Evolutionary conservation across 768 basidiomycete genomes (phyloP).

Genomic region (Pleurotus pulmonarius): DNA sequence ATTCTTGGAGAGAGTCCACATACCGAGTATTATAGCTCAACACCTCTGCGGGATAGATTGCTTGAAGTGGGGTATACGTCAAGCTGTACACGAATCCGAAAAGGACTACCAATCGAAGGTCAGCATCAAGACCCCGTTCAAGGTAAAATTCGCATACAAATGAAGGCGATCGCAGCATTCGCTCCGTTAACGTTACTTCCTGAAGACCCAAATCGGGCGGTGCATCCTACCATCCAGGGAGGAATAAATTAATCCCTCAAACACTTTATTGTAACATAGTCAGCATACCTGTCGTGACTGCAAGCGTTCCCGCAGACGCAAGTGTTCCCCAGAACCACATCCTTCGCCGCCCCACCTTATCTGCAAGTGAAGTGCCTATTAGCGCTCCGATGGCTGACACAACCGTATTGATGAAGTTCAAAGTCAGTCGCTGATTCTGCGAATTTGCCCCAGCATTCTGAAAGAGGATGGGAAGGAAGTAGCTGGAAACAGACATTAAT

Average conservation of each 20-base stretch:
- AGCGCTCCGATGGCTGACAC: conserved; percentile 36
- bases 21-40: conserved; percentile 50
- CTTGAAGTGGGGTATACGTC: conserved; percentile 59
- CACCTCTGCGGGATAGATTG: conserved; percentile 52
- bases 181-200: conserved; percentile 34
- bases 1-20: background rate
- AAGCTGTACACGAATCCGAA: conserved; percentile 53
- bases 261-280: background rate
- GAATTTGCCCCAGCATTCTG: conserved; percentile 33
- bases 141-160: conserved; percentile 28
- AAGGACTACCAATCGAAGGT: conserved; percentile 28
- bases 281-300: conserved; percentile 34
- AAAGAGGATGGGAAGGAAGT: conserved; percentile 41
- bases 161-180: conserved; percentile 41
- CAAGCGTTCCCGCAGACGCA: conserved; percentile 31
- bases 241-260: background rate
- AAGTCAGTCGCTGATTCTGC: conserved; percentile 33
- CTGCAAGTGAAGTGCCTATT: conserved; percentile 36
- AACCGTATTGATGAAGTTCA: conserved; percentile 40
- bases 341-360: conserved; percentile 39
- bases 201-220: conserved; percentile 33
- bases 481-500: conserved; percentile 18
- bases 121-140: background rate
- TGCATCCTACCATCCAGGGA: conserved; percentile 24
- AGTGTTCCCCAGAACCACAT: conserved; percentile 49